A percentile compares a stretch with the other conserved stretches of the same genome.
phyloP scores from a whole-genome alignment of 345 rosid genomes.

The Diplotaxis tenuifolia region DNA sequence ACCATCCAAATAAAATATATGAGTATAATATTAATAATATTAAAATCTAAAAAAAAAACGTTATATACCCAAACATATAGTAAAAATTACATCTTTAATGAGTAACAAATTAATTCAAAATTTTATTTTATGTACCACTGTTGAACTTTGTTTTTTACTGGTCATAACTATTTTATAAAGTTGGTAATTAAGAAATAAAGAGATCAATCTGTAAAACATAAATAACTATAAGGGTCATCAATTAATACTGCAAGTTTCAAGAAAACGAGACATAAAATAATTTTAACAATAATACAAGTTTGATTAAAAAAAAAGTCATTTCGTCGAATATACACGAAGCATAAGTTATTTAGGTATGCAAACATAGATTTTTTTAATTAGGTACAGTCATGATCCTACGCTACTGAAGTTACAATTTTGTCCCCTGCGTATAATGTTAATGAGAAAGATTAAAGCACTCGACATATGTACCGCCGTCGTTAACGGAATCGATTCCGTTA shows the following conservation, averaged over 20 bases:
- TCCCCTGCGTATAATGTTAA: too few species aligned
- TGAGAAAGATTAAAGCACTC: too few species aligned
- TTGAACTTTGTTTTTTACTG: neutral
- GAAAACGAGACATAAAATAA: constrained; percentile 10
- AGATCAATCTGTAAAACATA: neutral
- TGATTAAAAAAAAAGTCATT: too few species aligned
- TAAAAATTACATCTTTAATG: neutral
- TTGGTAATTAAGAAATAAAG: neutral
- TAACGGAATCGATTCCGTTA: too few species aligned
- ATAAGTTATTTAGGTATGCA: too few species aligned
- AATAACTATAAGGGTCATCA: neutral
- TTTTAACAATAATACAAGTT: neutral
- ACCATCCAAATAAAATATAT: neutral
- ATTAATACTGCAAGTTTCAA: neutral
- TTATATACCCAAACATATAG: neutral
- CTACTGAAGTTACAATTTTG: too few species aligned
- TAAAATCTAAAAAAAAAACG: neutral
- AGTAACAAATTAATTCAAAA: neutral
- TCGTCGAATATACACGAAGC: too few species aligned
- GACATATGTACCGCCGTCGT: too few species aligned
- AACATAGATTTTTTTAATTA: too few species aligned
- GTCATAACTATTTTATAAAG: neutral
- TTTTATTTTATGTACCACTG: neutral
- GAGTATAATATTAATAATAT: neutral
- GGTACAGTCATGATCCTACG: too few species aligned